Evolutionary conservation across 345 rosid species (phyloP), one percentile per base, ranked within the genome.

Genomic region (Euphorbia lathyris): DNA sequence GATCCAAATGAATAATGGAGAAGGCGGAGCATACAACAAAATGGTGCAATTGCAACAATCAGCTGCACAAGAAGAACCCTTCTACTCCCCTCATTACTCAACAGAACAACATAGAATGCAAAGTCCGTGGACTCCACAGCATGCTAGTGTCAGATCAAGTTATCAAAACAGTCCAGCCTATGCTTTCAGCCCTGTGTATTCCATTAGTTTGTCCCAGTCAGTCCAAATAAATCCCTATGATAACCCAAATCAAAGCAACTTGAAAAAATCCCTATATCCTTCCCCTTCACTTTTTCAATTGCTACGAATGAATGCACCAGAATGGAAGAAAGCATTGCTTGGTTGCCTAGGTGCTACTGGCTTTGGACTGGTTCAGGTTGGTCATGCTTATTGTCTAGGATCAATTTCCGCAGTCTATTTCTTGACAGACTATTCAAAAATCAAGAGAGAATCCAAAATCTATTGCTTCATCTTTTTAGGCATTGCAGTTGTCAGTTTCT

Each of bases 1-100:
- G 10, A 74, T 85, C 63, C 80, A 77, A 70, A 58, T 77, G 76
- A 72, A 79, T 62, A 64, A 63, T 48, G 83, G 82, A 75, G 56
- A 61, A 80, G 45, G 76, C 81, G 9, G 9, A 47, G 58, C 72
- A 36, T 83, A 82, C 9, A 63, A 64, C 60, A 79, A 77, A 73
- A 78, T 87, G 89, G 81, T 85, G 62, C 62, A 79, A 48, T 65
- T 83, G 63, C 89, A 83, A 68, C 60, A 58, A 32, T 38, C 60
- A 13, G 42, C 38, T 11, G 42, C 32, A 43, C 56, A 52, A 62
- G 63, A 64, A 11, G 80, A 71, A 30, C 48, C 66, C 65, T 80
- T 82, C 65, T 59, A 77, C 40, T 84, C 84, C 45, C 86, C 86
- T 0, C 4, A 34, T 61, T 4, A 19, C 23, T 20, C 25, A 59